These are phyloP conservation scores for Backusella mclennaniae DNA, from an alignment of 192 early-diverging fungal genomes.

Conservation along the genomic window DNA sequence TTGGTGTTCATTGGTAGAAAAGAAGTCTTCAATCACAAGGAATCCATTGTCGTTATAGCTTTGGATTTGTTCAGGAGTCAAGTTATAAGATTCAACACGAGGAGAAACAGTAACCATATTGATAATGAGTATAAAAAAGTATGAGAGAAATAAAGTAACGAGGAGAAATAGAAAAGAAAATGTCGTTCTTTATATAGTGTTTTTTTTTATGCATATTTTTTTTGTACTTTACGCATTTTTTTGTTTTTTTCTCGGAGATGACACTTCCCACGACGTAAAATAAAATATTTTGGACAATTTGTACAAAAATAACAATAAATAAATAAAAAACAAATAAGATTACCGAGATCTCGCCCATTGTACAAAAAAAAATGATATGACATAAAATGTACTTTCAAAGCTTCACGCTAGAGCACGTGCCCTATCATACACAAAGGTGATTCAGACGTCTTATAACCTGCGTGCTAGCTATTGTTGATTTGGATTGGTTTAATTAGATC, in stretches of 20 bases:
- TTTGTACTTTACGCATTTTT: neutral
- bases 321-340: neutral
- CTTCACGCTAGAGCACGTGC: neutral
- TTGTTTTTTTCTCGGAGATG: neutral
- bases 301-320: neutral
- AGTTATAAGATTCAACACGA: constrained; percentile 26
- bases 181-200: neutral
- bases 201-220: neutral
- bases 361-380: neutral
- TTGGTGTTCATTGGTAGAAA: constrained; percentile 45
- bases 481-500: neutral
- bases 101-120: constrained; percentile 21
- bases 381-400: neutral
- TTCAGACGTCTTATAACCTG: neutral
- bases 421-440: neutral
- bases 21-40: constrained; percentile 56
- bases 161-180: neutral
- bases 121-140: neutral
- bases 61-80: constrained; percentile 50
- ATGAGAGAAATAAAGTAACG: neutral
- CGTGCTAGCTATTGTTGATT: neutral
- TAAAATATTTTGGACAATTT: neutral
- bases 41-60: constrained; percentile 49
- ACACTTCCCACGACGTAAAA: neutral
- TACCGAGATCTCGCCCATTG: neutral